These are phyloP conservation scores for Pseudogymnoascus verrucosus DNA, from an alignment of 2,329 filamentous ascomycete species.

Conservation along the genomic window DNA sequence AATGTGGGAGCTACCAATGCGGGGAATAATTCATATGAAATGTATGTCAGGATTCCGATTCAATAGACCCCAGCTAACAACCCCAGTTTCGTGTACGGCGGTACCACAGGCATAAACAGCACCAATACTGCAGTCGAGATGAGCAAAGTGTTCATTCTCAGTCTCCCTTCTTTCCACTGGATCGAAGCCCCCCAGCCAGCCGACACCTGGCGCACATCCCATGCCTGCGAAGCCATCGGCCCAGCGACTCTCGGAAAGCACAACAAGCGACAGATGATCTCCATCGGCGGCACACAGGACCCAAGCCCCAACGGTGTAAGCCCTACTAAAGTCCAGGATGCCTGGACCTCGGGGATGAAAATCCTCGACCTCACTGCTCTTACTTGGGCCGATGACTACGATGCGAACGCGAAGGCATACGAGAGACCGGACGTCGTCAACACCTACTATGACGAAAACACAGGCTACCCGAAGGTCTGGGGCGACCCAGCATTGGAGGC, in stretches of 20 bases:
- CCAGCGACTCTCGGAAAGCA: slow-evolving; percentile 1
- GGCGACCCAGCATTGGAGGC: neutral
- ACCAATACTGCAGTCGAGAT: slow-evolving; percentile 7
- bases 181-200: slow-evolving; percentile 12
- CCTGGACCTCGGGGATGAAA: slow-evolving; percentile 11
- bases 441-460: slow-evolving; percentile 11
- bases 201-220: slow-evolving; percentile 11
- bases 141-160: slow-evolving; percentile 16
- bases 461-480: neutral
- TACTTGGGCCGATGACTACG: slow-evolving; percentile 13
- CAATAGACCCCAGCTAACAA: neutral
- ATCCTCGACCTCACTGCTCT: slow-evolving; percentile 17
- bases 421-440: slow-evolving; percentile 14
- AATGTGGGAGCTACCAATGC: slow-evolving; percentile 6
- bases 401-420: slow-evolving; percentile 11
- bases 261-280: slow-evolving; percentile 15
- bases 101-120: neutral
- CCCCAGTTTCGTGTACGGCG: slow-evolving; percentile 11
- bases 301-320: neutral
- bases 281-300: slow-evolving; percentile 12
- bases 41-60: slow-evolving; percentile 10
- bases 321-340: neutral
- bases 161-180: slow-evolving; percentile 18
- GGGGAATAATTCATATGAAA: slow-evolving; percentile 13
- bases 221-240: slow-evolving; percentile 14